Percentiles rank a stretch among this genome's conserved stretches.
Conservation (phyloP, 2,329 filamentous ascomycete species). For the Beauveria pseudobassiana region DNA sequence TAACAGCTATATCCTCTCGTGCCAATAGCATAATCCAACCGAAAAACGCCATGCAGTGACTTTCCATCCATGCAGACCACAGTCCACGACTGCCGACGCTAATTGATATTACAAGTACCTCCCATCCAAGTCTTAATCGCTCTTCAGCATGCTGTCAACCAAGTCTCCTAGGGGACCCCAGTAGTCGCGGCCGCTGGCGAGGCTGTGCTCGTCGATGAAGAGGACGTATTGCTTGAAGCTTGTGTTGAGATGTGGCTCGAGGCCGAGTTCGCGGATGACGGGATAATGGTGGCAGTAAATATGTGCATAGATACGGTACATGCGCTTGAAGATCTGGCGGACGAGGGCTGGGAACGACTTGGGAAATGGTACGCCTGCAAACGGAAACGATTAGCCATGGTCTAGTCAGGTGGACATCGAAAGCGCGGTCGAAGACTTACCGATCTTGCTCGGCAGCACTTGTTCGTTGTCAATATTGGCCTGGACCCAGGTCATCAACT, state of each 20-base stretch:
- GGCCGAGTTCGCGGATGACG: conserved; percentile 85
- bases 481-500: conserved; percentile 96
- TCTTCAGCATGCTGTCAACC: conserved; percentile 95
- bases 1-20: neutral
- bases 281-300: conserved; percentile 99
- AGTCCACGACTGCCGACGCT: neutral
- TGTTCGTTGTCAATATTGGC: conserved; percentile 91
- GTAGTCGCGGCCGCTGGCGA: conserved; percentile 92
- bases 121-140: conserved; percentile 51
- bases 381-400: neutral
- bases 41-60: conserved; percentile 4
- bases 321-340: conserved; percentile 95
- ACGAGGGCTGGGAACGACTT: conserved; percentile 84
- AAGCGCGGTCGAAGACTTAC: conserved; percentile 28
- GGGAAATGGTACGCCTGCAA: conserved; percentile 81
- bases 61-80: neutral
- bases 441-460: conserved; percentile 90
- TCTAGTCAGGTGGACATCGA: neutral
- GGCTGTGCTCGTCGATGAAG: conserved; percentile 92
- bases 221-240: conserved; percentile 99
- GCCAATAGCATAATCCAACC: neutral
- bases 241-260: conserved; percentile 96
- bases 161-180: conserved; percentile 93
- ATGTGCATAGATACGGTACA: conserved; percentile 97
- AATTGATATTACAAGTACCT: neutral